Conservation (phyloP, 2,329 filamentous ascomycete species). For the Xylariaceae sp. region DNA sequence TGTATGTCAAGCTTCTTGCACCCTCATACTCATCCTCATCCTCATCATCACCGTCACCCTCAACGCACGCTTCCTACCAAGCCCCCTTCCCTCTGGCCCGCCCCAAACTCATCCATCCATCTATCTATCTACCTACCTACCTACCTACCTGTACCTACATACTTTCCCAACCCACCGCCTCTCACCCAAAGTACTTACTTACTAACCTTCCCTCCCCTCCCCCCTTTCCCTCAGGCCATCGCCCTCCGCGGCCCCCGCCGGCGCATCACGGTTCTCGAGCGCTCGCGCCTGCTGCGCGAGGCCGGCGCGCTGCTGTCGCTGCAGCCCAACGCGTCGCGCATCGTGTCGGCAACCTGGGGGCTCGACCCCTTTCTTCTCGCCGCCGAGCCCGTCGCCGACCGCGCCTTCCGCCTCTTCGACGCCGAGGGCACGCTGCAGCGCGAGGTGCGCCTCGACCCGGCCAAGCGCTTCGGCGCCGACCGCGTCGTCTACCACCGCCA, state of each 20-base stretch:
- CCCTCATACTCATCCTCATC: too few relatives aligned
- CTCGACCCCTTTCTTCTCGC: slow-evolving; percentile 20
- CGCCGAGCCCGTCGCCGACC: slow-evolving; percentile 26
- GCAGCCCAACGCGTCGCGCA: slow-evolving; percentile 33
- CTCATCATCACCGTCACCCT: too few relatives aligned
- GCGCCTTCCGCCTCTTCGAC: slow-evolving; percentile 26
- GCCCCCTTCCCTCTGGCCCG: not conserved
- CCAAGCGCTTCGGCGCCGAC: slow-evolving; percentile 27
- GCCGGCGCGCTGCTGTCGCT: slow-evolving; percentile 34
- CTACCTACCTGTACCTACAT: too few relatives aligned
- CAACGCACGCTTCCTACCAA: too few relatives aligned
- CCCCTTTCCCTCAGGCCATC: slow-evolving; percentile 27
- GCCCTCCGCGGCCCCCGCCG: slow-evolving; percentile 25
- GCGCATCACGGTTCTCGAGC: slow-evolving; percentile 17
- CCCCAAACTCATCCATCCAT: too few relatives aligned
- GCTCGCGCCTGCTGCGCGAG: slow-evolving; percentile 24
- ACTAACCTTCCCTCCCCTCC: too few relatives aligned
- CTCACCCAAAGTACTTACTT: too few relatives aligned
- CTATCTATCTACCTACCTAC: too few relatives aligned
- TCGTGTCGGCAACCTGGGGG: slow-evolving; percentile 22
- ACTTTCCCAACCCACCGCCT: too few relatives aligned
- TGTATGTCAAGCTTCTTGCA: slow-evolving; percentile 5
- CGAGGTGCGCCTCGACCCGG: slow-evolving; percentile 23
- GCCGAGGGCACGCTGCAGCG: slow-evolving; percentile 16
- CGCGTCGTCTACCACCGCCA: slow-evolving; percentile 34